Conservation (phyloP, 805 yeast genomes). For the Blastobotrys mokoenaii region DNA sequence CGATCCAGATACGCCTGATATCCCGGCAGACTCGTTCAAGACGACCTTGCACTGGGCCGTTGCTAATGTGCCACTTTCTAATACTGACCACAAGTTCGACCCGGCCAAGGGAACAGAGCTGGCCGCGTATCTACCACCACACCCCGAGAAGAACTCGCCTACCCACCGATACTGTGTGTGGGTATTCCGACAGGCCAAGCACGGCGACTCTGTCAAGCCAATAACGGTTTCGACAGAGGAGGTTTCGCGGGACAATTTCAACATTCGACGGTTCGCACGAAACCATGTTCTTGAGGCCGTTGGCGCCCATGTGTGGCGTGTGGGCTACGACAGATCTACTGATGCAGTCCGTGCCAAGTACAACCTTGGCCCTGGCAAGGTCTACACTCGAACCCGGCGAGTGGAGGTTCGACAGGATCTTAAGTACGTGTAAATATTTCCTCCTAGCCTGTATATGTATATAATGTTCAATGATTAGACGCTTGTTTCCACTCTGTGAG, state of each 20-base stretch:
- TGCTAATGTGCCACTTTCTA: conserved; percentile 52
- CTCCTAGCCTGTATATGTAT: neutral
- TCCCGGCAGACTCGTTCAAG: conserved; percentile 54
- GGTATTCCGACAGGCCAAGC: conserved; percentile 68
- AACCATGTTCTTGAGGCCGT: conserved; percentile 55
- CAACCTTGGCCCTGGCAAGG: conserved; percentile 67
- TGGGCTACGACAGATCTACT: conserved; percentile 70
- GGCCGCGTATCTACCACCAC: conserved; percentile 66
- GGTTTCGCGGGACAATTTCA: conserved; percentile 44
- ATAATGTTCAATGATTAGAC: no score
- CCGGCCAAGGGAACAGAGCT: conserved; percentile 26
- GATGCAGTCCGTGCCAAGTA: conserved; percentile 58
- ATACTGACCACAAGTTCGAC: conserved; percentile 49
- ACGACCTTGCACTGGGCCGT: conserved; percentile 76
- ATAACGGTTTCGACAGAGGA: conserved; percentile 5
- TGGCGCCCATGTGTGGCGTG: conserved; percentile 92
- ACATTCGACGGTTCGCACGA: conserved; percentile 61
- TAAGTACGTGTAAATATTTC: neutral
- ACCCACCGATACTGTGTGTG: conserved; percentile 78
- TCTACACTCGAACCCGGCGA: conserved; percentile 31
- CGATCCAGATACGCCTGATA: conserved; percentile 86
- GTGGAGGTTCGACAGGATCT: neutral
- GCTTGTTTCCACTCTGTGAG: no score
- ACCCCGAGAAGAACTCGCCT: conserved; percentile 82
- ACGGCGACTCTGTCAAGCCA: neutral